Evolutionary conservation across 768 basidiomycete genomes (phyloP), one percentile per base, ranked within the genome.

Genomic region (Lactarius psammicola): DNA sequence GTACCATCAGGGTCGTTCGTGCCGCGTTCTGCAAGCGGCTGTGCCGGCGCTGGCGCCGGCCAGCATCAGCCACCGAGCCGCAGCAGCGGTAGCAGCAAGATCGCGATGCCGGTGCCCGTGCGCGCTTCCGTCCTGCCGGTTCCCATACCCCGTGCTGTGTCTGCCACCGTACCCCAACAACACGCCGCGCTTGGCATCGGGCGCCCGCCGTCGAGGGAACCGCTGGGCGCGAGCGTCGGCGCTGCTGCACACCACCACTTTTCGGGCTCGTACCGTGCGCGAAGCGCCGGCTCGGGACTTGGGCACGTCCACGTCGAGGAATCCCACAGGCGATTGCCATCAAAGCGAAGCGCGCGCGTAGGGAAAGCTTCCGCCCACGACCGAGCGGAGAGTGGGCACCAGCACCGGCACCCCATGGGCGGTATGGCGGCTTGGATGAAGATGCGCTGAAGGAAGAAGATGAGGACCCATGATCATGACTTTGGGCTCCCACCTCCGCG

Each of bases 281-380:
- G 55, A 18, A 62, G 67, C 71, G 66, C 62, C 65, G 56, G 58
- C 55, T 62, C 60, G 28, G 63, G 54, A 30, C 44, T 60, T 9
- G 59, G n/a, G 64, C 10, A 63, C 70, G n/a, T 59, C 67, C 33
- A 60, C 61, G 42, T 42, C 49, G 62, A 55, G 66, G 49, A 63
- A 67, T n/a, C 61, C 69, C 33, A 73, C 76, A 64, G n/a, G 70
- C 69, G 62, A 69, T 73, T 20, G 77, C 77, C 64, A 80, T 78
- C 74, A 87, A 85, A 71, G 81, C 82, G 34, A 75, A 80, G 46
- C 76, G 85, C 59, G 83, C 84, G 46, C 76, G 81, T 65, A 80
- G 88, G 68, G 91, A 94, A 78, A 94, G 91, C 75, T 94, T 94
- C 75, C 90, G 85, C 73, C 92, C 92, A 11, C 80, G 92, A 40